Percentiles rank a stretch among this genome's conserved stretches.
Conservation (phyloP, 2,329 filamentous ascomycete species). For the Epichloe amarillans region DNA sequence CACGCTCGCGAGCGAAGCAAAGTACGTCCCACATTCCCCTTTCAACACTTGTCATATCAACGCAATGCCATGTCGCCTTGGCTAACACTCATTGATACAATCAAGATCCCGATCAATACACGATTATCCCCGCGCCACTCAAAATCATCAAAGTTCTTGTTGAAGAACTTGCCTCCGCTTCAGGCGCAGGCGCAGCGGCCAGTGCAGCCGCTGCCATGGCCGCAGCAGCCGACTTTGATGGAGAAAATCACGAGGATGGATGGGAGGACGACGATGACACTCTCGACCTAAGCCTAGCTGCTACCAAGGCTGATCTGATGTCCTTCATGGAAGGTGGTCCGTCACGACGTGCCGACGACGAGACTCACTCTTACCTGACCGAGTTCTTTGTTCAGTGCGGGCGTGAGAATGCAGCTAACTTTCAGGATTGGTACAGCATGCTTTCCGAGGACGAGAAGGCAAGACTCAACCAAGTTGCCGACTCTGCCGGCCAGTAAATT, state of each 20-base stretch:
- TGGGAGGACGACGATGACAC: constrained; percentile 80
- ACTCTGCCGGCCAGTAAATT: background rate
- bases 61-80: background rate
- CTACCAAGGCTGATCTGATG: constrained; percentile 68
- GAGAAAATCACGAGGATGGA: constrained; percentile 63
- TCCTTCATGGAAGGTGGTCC: constrained; percentile 49
- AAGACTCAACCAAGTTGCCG: constrained; percentile 41
- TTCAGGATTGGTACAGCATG: constrained; percentile 43
- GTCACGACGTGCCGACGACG: constrained; percentile 65
- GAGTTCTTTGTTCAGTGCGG: constrained; percentile 62
- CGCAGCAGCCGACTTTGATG: constrained; percentile 39
- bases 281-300: constrained; percentile 60
- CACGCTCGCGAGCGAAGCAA: constrained; percentile 74
- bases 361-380: constrained; percentile 72
- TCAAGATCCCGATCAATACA: constrained; percentile 76
- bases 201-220: constrained; percentile 50
- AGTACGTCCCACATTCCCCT: constrained; percentile 36
- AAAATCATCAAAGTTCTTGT: constrained; percentile 96
- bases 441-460: constrained; percentile 41
- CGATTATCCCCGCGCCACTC: constrained; percentile 70
- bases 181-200: constrained; percentile 47
- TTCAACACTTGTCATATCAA: background rate
- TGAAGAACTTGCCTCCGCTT: constrained; percentile 75
- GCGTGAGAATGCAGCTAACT: constrained; percentile 41
- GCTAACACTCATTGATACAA: background rate